Evolutionary conservation across 352 stramenopile genomes (phyloP), one percentile per base, ranked within the genome.

Genomic region (Phytophthora sp.): DNA sequence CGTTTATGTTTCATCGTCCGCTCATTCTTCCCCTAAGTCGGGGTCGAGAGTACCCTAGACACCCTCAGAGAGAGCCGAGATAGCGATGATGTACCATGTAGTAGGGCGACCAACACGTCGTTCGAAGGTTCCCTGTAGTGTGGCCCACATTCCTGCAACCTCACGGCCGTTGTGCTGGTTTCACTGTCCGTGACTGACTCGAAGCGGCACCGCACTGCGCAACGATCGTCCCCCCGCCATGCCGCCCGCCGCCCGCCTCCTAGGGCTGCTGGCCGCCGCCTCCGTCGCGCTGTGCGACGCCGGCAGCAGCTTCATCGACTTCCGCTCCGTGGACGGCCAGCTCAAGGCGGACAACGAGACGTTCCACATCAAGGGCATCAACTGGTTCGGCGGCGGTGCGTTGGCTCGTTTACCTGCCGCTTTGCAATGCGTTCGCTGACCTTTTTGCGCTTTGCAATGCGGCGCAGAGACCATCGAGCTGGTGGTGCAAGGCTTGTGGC

Each of bases 291-390:
- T 6, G 3, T 66, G 57, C 23, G 24, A 60, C 11, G 69, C 48
- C n/a, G 45, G 44, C 10, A 70, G 50, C n/a, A 76, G 46, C 23
- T 85, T 87, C 49, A 79, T 89, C 56, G 67, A 86, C 37, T 91
- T 91, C 65, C 78, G 73, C 34, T 88, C 79, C 17, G 69, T 84
- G 9, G 64, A 91, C 34, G 82, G 79, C 6, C 42, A 84, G 39
- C 65, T 91, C 43, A 69, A 77, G 24, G 82, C 79, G 12, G 69
- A 87, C 56, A 76, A 72, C 55, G 65, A 84, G 66, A 60, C 69
- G 46, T 79, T 91, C 51, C 69, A 83, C 57, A 68, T 91, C 65
- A 87, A 87, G 54, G 82, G 82, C 52, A 82, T 89, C 51, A 91
- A 91, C 63, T 91, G 79, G 79, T 91, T 91, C 53, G 82, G 82